Evolutionary conservation across 441 rosid species (phyloP).

Genomic region (Populus trichocarpa): DNA sequence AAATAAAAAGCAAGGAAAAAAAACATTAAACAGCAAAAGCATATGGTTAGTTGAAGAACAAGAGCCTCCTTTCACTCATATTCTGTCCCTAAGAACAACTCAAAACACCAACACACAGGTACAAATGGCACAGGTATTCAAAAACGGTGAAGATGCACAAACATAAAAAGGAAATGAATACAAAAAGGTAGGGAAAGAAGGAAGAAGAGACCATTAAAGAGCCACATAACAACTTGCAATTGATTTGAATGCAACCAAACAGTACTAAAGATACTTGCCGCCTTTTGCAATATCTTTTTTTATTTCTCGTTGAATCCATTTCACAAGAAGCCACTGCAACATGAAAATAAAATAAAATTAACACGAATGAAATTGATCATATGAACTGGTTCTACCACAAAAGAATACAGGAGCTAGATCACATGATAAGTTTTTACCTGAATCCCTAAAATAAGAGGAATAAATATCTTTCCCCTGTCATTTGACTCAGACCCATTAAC

Average conservation of each 20-base stretch:
- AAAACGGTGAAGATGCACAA: not conserved
- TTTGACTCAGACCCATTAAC: constrained; percentile 75
- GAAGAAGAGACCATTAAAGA: not conserved
- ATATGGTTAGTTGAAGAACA: constrained; percentile 2
- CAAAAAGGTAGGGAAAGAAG: not conserved
- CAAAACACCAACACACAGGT: not conserved
- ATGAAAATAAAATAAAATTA: not conserved
- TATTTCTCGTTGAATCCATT: constrained; percentile 67
- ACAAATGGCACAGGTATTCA: not conserved
- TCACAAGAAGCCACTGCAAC: constrained; percentile 57
- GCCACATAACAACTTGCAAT: constrained; percentile 7
- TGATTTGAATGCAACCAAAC: constrained; percentile 4
- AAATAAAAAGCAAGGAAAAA: not conserved
- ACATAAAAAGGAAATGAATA: not conserved
- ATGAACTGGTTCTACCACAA: not conserved
- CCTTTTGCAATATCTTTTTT: constrained; percentile 51
- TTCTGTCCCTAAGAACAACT: not conserved
- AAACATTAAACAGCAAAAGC: not conserved
- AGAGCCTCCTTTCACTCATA: constrained; percentile 5
- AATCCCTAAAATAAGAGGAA: constrained; percentile 56
- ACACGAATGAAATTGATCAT: not conserved
- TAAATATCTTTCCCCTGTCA: constrained; percentile 57
- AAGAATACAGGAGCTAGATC: constrained; percentile 3
- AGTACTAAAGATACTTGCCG: constrained; percentile 46
- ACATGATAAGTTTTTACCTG: constrained; percentile 41